These are phyloP conservation scores for Rheum nobile DNA, from an alignment of 148 eudicot species.

Conservation along the genomic window DNA sequence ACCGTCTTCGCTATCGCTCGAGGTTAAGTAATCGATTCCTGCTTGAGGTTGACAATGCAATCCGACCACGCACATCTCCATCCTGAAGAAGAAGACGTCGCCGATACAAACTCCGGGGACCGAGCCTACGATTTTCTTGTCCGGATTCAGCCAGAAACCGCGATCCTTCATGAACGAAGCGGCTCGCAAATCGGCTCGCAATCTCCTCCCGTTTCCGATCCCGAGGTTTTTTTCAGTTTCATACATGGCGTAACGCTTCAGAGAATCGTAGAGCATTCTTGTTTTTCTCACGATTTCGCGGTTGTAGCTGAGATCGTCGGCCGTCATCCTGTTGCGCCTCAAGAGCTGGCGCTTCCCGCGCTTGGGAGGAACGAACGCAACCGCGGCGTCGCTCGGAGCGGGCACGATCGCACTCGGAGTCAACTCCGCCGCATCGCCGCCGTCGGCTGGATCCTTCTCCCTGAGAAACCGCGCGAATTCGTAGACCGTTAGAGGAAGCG, in stretches of 20 bases:
- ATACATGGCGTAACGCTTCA: slow-evolving; percentile 25
- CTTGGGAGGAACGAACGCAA: not conserved
- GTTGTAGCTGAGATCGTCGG: slow-evolving; percentile 37
- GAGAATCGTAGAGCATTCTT: slow-evolving; percentile 51
- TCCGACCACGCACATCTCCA: slow-evolving; percentile 73
- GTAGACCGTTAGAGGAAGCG: too few species aligned
- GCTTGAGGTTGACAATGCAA: slow-evolving; percentile 70
- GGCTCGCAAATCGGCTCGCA: slow-evolving; percentile 55
- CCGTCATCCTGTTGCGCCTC: slow-evolving; percentile 34
- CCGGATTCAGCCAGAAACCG: slow-evolving; percentile 59
- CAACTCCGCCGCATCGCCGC: too few species aligned
- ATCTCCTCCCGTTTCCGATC: slow-evolving; percentile 18
- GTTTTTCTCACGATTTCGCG: slow-evolving; percentile 46
- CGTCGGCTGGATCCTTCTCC: too few species aligned
- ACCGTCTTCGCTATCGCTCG: slow-evolving; percentile 55
- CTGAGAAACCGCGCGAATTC: too few species aligned
- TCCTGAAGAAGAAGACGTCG: slow-evolving; percentile 62
- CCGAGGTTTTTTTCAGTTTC: slow-evolving; percentile 34
- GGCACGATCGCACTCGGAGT: too few species aligned
- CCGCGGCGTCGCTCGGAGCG: too few species aligned
- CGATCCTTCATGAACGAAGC: slow-evolving; percentile 40
- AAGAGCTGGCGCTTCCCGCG: slow-evolving; percentile 49
- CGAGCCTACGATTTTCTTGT: slow-evolving; percentile 60
- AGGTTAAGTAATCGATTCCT: slow-evolving; percentile 68
- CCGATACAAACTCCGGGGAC: slow-evolving; percentile 70